phyloP scores from a whole-genome alignment of 305 asterid genomes.

The Rubia peregrina region DNA sequence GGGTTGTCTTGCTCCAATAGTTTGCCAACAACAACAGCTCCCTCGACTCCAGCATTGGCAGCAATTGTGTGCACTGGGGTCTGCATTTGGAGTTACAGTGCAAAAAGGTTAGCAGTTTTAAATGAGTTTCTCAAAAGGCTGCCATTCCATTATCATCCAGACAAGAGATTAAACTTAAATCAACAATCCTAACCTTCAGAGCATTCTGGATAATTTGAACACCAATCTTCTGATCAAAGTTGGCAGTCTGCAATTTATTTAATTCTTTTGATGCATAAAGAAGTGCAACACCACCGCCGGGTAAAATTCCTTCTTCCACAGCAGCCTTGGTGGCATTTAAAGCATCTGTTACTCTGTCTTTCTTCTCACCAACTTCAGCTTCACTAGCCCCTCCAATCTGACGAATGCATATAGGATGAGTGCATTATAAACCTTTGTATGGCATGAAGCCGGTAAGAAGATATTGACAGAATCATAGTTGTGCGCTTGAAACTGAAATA shows the following conservation, averaged over 20 bases:
- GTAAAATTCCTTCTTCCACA: slow-evolving; percentile 62
- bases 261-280: slow-evolving; percentile 50
- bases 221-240: slow-evolving; percentile 55
- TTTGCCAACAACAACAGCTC: slow-evolving; percentile 54
- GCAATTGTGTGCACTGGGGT: slow-evolving; percentile 51
- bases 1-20: slow-evolving; percentile 48
- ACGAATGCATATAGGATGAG: background rate
- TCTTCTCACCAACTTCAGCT: slow-evolving; percentile 57
- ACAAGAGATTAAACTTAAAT: background rate
- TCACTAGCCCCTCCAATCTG: slow-evolving; percentile 74
- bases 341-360: slow-evolving; percentile 66
- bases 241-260: slow-evolving; percentile 42
- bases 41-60: slow-evolving; percentile 56
- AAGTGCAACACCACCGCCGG: slow-evolving; percentile 62
- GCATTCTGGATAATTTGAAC: slow-evolving; percentile 78
- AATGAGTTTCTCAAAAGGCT: background rate
- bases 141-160: background rate
- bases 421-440: background rate
- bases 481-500: background rate
- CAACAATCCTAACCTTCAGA: slow-evolving; percentile 41
- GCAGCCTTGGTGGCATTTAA: slow-evolving; percentile 67
- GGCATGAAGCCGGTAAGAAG: background rate
- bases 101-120: background rate
- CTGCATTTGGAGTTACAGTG: slow-evolving; percentile 20
- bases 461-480: background rate